A percentile compares a stretch with the other conserved stretches of the same genome.
phyloP scores from a whole-genome alignment of 352 stramenopile genomes.

The Peronospora tabacina region DNA sequence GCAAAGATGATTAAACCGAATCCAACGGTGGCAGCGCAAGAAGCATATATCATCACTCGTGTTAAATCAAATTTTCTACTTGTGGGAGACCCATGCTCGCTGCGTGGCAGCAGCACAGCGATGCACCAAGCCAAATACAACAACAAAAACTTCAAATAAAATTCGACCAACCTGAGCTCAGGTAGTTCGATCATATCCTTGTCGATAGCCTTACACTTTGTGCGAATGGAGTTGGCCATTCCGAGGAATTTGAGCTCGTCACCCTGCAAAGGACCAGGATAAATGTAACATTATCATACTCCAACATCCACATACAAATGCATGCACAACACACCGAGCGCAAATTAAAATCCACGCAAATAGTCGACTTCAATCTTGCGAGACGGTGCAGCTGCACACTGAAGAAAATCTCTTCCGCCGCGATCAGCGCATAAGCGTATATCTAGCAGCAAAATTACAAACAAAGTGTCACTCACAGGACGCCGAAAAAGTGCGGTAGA shows the following conservation, averaged over 20 bases:
- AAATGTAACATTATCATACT: constrained; percentile 23
- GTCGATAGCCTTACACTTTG: constrained; percentile 54
- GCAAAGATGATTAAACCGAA: constrained; percentile 8
- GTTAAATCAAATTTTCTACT: constrained; percentile 18
- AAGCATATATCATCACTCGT: constrained; percentile 10
- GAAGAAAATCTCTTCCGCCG: constrained; percentile 63
- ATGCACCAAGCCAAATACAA: constrained; percentile 13
- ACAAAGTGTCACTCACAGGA: constrained; percentile 1
- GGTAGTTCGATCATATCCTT: constrained; percentile 49
- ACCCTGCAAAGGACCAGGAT: constrained; percentile 30
- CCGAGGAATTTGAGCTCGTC: constrained; percentile 60
- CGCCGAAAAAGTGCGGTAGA: constrained; percentile 1
- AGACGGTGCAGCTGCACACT: constrained; percentile 49
- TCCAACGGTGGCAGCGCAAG: constrained; percentile 9
- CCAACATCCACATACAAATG: neutral
- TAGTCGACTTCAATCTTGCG: constrained; percentile 32
- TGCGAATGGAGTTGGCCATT: constrained; percentile 55
- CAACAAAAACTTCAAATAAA: constrained; percentile 11
- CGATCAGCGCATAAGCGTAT: constrained; percentile 49
- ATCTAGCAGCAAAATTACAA: constrained; percentile 37
- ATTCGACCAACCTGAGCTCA: constrained; percentile 45
- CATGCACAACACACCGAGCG: constrained; percentile 32
- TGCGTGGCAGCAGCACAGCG: constrained; percentile 13
- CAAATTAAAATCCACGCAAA: constrained; percentile 69
- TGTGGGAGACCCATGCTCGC: constrained; percentile 3